These are phyloP conservation scores for Hyaloperonospora brassicae DNA, from an alignment of 352 stramenopile species.

Conservation along the genomic window DNA sequence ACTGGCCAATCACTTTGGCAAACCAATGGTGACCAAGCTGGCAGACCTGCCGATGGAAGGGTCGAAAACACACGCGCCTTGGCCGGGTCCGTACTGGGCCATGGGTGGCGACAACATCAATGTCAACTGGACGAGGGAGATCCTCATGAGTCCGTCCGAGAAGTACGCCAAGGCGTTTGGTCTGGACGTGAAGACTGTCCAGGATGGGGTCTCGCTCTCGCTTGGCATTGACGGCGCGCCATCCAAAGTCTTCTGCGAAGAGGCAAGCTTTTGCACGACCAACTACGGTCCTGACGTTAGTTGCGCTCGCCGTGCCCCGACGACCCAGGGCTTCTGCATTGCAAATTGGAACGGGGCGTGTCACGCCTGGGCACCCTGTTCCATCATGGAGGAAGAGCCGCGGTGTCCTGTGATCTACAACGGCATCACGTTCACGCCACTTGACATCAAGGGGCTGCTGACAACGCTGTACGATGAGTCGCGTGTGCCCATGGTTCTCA, in stretches of 20 bases:
- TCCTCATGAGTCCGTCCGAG: conserved; percentile 20
- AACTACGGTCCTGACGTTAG: neutral
- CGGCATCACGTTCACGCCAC: conserved; percentile 35
- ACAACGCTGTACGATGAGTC: conserved; percentile 34
- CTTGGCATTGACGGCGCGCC: conserved; percentile 20
- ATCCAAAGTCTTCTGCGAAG: neutral
- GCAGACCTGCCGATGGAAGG: conserved; percentile 19
- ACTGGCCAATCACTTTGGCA: conserved; percentile 21
- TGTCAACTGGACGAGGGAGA: conserved; percentile 17
- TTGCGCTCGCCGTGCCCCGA: neutral
- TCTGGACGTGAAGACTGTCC: conserved; percentile 29
- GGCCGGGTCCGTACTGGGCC: conserved; percentile 53
- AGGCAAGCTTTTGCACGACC: neutral
- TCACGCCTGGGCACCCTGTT: conserved; percentile 36
- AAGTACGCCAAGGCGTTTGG: conserved; percentile 50
- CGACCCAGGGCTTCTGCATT: conserved; percentile 31
- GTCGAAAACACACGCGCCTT: conserved; percentile 15
- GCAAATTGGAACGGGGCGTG: conserved; percentile 43
- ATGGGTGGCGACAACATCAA: conserved; percentile 65
- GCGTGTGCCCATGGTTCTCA: conserved; percentile 29
- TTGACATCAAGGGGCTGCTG: conserved; percentile 48
- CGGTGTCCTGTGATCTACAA: conserved; percentile 38
- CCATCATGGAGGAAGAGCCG: conserved; percentile 36
- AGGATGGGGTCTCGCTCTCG: conserved; percentile 26
- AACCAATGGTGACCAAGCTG: conserved; percentile 20